These are phyloP conservation scores for Verbena officinalis DNA, from an alignment of 257 asterid genomes.

Conservation along the genomic window DNA sequence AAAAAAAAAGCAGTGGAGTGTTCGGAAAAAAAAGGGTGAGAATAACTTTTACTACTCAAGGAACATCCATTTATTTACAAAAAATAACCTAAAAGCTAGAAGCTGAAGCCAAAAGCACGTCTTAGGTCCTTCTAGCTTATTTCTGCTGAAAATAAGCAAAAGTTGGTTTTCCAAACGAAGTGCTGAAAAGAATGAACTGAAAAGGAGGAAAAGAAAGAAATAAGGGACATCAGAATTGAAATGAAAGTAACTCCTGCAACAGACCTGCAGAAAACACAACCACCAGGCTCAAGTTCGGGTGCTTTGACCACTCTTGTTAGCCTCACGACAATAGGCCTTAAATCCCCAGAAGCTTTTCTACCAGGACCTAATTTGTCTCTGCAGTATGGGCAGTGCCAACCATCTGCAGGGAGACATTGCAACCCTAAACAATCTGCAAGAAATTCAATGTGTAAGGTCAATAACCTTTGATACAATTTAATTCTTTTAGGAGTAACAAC, in stretches of 20 bases:
- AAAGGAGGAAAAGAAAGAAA: constrained; percentile 5
- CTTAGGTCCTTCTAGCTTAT: too few relatives aligned
- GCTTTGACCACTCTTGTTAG: constrained; percentile 87
- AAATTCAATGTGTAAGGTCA: constrained; percentile 22
- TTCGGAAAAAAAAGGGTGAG: too few relatives aligned
- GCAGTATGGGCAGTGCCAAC: constrained; percentile 88
- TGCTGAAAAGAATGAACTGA: constrained; percentile 9
- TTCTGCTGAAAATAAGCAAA: too few relatives aligned
- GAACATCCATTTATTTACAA: too few relatives aligned
- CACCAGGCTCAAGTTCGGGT: constrained; percentile 87
- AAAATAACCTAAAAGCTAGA: too few relatives aligned
- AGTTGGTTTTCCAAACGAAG: too few relatives aligned
- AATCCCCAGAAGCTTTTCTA: constrained; percentile 63
- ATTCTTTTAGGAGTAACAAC: not conserved
- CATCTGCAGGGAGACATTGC: constrained; percentile 52
- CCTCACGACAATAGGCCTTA: constrained; percentile 65
- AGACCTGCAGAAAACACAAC: constrained; percentile 98
- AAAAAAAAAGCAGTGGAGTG: too few relatives aligned
- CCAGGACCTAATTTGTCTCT: constrained; percentile 64
- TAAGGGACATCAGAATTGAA: not conserved
- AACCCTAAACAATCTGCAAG: constrained; percentile 88
- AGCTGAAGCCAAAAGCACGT: too few relatives aligned
- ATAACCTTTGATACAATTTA: constrained; percentile 1
- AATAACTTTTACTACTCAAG: too few relatives aligned
- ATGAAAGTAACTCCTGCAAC: constrained; percentile 29